These are phyloP conservation scores for Carex pumila DNA, from an alignment of 176 grass and related monocot genomes.

Conservation along the genomic window DNA sequence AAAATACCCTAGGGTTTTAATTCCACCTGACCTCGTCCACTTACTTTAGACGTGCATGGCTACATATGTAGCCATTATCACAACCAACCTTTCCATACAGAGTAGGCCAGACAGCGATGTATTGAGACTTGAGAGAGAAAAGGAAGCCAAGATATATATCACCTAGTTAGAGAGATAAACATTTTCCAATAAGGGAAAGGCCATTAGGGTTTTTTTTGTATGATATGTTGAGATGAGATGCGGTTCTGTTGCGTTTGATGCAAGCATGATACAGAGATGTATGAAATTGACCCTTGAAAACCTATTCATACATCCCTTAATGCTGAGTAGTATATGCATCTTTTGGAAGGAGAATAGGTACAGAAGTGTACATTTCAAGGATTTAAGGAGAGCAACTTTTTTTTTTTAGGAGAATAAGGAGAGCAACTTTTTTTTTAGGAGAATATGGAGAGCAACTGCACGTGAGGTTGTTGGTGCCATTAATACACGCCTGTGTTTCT, in stretches of 20 bases:
- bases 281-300: constrained; percentile 21
- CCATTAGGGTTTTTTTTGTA: not conserved
- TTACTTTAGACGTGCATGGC: constrained; percentile 22
- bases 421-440: no score
- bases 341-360: constrained; percentile 5
- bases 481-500: not conserved
- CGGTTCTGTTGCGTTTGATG: constrained; percentile 39
- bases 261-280: constrained; percentile 26
- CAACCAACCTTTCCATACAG: constrained; percentile 20
- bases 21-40: constrained; percentile 29
- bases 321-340: not conserved
- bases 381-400: not conserved
- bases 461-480: constrained; percentile 14
- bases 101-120: constrained; percentile 3
- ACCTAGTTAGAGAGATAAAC: constrained; percentile 1
- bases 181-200: constrained; percentile 22
- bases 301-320: not conserved
- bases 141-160: not conserved
- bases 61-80: constrained; percentile 27
- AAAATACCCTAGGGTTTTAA: constrained; percentile 31
- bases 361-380: constrained; percentile 3
- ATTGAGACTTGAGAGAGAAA: constrained; percentile 4
- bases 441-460: constrained; percentile 4
- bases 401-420: no score
- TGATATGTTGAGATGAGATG: not conserved